Evolutionary conservation across 345 rosid species (phyloP).

Genomic region (Salix udensis): DNA sequence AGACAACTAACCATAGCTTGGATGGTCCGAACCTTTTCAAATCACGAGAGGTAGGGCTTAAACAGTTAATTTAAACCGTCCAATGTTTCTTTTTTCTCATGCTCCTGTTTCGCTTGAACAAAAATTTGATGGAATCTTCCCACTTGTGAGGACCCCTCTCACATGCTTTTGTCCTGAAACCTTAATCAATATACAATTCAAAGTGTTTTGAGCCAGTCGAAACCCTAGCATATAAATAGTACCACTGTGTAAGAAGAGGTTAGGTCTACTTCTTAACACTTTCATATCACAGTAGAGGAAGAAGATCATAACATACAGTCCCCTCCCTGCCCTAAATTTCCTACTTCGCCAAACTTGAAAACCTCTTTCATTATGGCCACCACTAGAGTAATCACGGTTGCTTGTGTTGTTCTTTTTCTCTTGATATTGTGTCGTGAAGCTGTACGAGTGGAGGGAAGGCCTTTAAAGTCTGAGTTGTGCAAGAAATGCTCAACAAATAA

Average conservation of each 20-base stretch:
- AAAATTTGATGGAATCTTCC: slow-evolving; percentile 25
- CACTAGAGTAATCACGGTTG: not conserved
- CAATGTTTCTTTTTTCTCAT: slow-evolving; percentile 18
- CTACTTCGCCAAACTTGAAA: not conserved
- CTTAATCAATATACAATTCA: not conserved
- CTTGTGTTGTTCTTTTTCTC: slow-evolving; percentile 21
- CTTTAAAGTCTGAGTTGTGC: slow-evolving; percentile 23
- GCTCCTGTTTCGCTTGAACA: slow-evolving; percentile 4
- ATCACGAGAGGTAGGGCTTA: slow-evolving; percentile 29
- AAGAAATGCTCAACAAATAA: slow-evolving; percentile 12
- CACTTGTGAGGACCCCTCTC: slow-evolving; percentile 19
- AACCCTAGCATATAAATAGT: slow-evolving; percentile 1
- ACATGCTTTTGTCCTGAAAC: slow-evolving; percentile 28
- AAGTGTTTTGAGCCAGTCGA: not conserved
- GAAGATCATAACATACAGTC: not conserved
- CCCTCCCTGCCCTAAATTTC: not conserved
- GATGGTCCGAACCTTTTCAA: slow-evolving; percentile 23
- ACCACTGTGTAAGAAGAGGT: slow-evolving; percentile 2
- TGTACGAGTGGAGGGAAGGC: slow-evolving; percentile 33
- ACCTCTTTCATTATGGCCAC: slow-evolving; percentile 22
- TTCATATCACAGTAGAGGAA: not conserved
- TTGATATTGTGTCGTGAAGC: slow-evolving; percentile 30
- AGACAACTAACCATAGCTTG: slow-evolving; percentile 24
- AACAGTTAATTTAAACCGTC: slow-evolving; percentile 29
- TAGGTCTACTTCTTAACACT: not conserved